Conservation (phyloP, 2,329 filamentous ascomycete species). For the Hansfordia pulvinata region DNA sequence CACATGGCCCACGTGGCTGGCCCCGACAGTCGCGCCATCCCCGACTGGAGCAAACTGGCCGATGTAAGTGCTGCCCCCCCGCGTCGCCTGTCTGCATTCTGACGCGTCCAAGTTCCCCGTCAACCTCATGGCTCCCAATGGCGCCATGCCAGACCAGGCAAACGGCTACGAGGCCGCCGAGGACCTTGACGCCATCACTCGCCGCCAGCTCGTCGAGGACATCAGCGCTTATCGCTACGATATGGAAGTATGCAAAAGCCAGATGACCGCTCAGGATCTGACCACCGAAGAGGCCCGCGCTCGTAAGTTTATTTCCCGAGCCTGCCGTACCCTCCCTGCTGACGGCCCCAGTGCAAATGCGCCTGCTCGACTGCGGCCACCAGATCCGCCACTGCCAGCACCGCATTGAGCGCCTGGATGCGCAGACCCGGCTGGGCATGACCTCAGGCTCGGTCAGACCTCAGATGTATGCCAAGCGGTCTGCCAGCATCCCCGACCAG, state of each 20-base stretch:
- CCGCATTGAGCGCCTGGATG: conserved; percentile 23
- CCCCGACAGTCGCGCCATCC: too few species aligned
- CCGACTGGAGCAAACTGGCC: not conserved
- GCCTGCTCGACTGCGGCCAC: conserved; percentile 26
- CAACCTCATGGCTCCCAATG: not conserved
- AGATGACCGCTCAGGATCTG: conserved; percentile 18
- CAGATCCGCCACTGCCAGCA: conserved; percentile 28
- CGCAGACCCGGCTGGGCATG: conserved; percentile 9
- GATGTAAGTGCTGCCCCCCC: too few species aligned
- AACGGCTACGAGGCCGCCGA: not conserved
- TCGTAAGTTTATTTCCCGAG: too few species aligned
- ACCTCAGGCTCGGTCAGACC: conserved; percentile 5
- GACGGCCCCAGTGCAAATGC: too few species aligned
- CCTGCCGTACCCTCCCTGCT: too few species aligned
- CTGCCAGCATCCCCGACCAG: not conserved
- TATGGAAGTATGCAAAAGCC: conserved; percentile 23
- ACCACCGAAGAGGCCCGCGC: conserved; percentile 26
- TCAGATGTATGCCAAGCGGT: conserved; percentile 2
- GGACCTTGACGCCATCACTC: conserved; percentile 16
- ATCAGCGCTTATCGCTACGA: conserved; percentile 27
- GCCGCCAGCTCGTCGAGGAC: conserved; percentile 26
- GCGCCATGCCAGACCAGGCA: too few species aligned
- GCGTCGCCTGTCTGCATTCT: too few species aligned
- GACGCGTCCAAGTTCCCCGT: not conserved
- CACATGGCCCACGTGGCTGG: too few species aligned